phyloP scores from a whole-genome alignment of 2,329 filamentous ascomycete species.

The Diaporthe vaccinii region DNA sequence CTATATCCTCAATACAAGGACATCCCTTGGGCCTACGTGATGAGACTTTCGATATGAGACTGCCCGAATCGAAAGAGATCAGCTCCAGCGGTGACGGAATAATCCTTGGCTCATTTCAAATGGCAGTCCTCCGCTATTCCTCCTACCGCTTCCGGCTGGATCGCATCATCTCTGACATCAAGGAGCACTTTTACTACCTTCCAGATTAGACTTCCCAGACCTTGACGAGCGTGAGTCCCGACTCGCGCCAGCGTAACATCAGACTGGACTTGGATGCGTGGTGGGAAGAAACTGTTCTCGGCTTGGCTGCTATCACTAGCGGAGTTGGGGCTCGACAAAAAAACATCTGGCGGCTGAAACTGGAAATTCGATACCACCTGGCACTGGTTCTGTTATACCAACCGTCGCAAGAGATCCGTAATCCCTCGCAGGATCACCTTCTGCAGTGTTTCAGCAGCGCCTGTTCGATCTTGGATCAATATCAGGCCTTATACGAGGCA shows the following conservation, averaged over 20 bases:
- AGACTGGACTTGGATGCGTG: neutral
- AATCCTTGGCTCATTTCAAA: neutral
- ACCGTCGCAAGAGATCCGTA: slow-evolving; percentile 4
- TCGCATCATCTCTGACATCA: slow-evolving; percentile 6
- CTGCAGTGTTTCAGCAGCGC: slow-evolving; percentile 11
- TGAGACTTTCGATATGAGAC: slow-evolving; percentile 1
- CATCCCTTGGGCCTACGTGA: neutral
- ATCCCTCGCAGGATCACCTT: neutral
- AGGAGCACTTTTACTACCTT: slow-evolving; percentile 2
- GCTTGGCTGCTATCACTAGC: neutral
- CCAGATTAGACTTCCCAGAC: neutral
- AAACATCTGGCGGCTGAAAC: slow-evolving; percentile 4
- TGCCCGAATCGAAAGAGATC: neutral
- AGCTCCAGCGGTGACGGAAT: neutral
- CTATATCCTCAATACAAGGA: neutral
- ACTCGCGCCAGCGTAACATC: neutral
- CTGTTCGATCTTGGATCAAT: neutral
- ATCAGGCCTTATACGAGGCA: neutral
- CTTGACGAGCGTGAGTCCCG: neutral
- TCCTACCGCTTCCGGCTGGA: slow-evolving; percentile 5
- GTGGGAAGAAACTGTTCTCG: neutral
- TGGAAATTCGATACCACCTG: neutral
- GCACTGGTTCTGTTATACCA: neutral
- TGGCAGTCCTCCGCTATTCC: neutral
- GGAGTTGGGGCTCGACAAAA: slow-evolving; percentile 5